Evolutionary conservation across 2,329 filamentous ascomycete species (phyloP), one percentile per base, ranked within the genome.

Genomic region (Ilyonectria sp.): DNA sequence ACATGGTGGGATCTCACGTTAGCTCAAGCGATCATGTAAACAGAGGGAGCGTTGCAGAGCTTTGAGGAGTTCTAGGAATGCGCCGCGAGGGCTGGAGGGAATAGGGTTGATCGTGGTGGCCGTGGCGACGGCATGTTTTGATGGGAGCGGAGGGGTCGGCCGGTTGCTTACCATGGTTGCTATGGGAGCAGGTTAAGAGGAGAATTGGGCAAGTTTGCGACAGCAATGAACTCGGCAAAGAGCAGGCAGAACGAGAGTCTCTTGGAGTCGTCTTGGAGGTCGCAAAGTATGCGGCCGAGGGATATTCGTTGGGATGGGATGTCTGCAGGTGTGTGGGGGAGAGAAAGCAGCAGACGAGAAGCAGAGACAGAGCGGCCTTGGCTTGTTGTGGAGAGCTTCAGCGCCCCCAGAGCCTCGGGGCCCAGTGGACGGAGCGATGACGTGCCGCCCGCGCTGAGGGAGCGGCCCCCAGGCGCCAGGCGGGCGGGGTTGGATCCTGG

Each of bases 161-260:
- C n/a, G 29, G 50, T 6, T 53, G 57, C 63, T 65, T 57, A 65
- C 63, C 63, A 65, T 65, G 57, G 63, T 65, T 65, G 63, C 63
- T 65, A 60, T 52, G 57, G 57, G 44, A n/a, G 29, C 33, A 11
- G 44, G 37, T 8, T 35, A 46, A 43, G 35, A 57, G 23, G 35
- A 57, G 44, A 37, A 60, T 46, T 56, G 44, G 23, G 49, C 33
- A 19, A 58, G 26, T 21, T 52, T 53, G 50, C 11, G 9, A n/a
- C 13, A 60, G 47, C 19, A 47, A 35, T 53, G 29, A 23, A 33
- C 9, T n/a, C 10, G 23, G 26, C 26, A 31, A 37, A 43, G 7
- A 26, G 21, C 17, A 37, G 19, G 11, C 8, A 35, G 31, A 37
- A 11, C 13, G 17, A 17, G 15, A 33, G 15, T 17, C 44, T 21